Evolutionary conservation across 176 grass and related monocot species (phyloP), one percentile per base, ranked within the genome.

Genomic region (Elaeis guineensis): DNA sequence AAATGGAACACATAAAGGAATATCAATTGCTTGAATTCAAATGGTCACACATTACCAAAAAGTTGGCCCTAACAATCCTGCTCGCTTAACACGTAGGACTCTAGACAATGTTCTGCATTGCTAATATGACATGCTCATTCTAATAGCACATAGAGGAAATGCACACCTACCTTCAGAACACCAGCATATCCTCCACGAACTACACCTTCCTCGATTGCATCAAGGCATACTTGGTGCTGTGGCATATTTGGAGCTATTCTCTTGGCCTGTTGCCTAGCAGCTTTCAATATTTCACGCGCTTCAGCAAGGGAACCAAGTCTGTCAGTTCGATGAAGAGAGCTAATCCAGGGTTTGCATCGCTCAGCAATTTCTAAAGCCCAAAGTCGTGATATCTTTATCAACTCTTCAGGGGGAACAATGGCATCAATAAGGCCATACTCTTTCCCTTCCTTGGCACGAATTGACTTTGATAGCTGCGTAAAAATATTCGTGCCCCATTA

Each of bases 361-460:
- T 85, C 85, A 60, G 83, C 86, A 63, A 95, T 87, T 28, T 90
- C 86, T 21, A 95, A 50, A 35, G 91, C 91, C 91, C 91, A 95
- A 35, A 73, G 55, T 21, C 91, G 78, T 71, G 86, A 74, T 8
- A 75, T 25, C 65, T 79, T 84, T 50, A 96, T 73, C 82, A 96
- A 71, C 57, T 96, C 91, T 30, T 78, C 78, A 65, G 77, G 75
- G 55, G 91, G 87, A 61, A 57, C 85, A 72, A 90, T 23, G 6
- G 56, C 80, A 25, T 96, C 86, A 61, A 96, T 74, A 56, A 96
- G 57, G 70, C 91, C 91, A 79, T 72, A 52, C 61, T 96, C 80
- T 75, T 87, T 83, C 50, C 83, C 86, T 82, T 90, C 83, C 54
- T 84, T 87, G 19, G 83, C 80, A 2, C 39, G 80, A 64, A 96